These are phyloP conservation scores for Thelonectria olida DNA, from an alignment of 2,329 filamentous ascomycete genomes.

Conservation along the genomic window DNA sequence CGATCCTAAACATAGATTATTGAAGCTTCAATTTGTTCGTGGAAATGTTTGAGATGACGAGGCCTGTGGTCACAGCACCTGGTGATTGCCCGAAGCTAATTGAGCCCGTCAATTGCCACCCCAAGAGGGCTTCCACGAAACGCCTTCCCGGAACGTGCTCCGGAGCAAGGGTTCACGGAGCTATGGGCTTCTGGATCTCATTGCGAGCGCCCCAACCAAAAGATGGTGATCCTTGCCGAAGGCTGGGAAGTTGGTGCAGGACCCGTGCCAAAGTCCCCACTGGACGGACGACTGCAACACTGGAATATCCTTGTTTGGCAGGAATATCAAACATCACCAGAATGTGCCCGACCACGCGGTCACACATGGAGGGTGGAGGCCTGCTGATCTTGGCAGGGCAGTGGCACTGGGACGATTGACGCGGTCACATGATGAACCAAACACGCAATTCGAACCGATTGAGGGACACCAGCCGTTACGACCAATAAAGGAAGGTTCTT, in stretches of 20 bases:
- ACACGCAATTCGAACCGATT: conserved; percentile 18
- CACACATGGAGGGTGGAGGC: conserved; percentile 29
- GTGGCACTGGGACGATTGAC: conserved; percentile 12
- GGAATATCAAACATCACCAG: conserved; percentile 11
- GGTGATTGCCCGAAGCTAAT: conserved; percentile 29
- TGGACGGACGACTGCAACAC: conserved; percentile 19
- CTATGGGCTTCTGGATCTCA: conserved; percentile 26
- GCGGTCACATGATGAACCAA: conserved; percentile 33
- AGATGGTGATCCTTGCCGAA: conserved; percentile 10
- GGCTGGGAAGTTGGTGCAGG: conserved; percentile 19
- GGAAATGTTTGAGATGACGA: conserved; percentile 1
- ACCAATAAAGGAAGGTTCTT: background rate
- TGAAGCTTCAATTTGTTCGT: conserved; percentile 1
- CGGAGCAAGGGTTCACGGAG: conserved; percentile 25
- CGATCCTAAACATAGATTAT: conserved; percentile 7
- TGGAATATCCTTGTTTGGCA: conserved; percentile 17
- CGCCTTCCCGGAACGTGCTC: conserved; percentile 27
- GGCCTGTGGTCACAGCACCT: conserved; percentile 7
- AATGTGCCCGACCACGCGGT: conserved; percentile 18
- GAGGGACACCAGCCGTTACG: conserved; percentile 7
- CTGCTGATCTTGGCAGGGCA: conserved; percentile 20
- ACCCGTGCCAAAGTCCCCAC: conserved; percentile 15
- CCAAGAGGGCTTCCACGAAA: conserved; percentile 25
- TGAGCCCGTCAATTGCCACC: conserved; percentile 23
- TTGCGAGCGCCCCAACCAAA: conserved; percentile 17